Evolutionary conservation across 768 basidiomycete genomes (phyloP), one percentile per base, ranked within the genome.

Genomic region (Terana coerulea): DNA sequence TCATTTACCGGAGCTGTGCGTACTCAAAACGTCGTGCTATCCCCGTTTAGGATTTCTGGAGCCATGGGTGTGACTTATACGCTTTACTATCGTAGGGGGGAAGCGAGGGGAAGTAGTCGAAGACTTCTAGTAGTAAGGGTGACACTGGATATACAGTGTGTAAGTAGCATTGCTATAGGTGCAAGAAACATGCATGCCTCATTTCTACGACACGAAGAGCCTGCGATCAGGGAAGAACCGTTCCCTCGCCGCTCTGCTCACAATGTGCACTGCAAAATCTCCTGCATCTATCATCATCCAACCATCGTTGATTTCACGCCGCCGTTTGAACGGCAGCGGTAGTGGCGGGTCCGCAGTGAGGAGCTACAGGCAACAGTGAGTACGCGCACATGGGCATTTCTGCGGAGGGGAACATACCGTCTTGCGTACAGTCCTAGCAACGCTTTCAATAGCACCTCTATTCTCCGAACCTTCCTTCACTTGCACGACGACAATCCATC

Each of bases 241-340:
- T 56, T 84, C 78, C 54, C 80, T 72, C 22, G 85, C 84, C 24
- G 77, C 74, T 51, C 68, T 77, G 68, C 84, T 86, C 52, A 91
- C 58, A 41, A 93, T 72, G 62, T 93, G 90, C 19, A 92, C 81
- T 0, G 83, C 90, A 72, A 90, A 87, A 40, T 81, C 75, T 26
- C 89, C 89, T 6, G 80, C 86, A 63, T 93, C 90, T 41, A 93
- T 70, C 82, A 92, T 81, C 2, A 84, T 86, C 91, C 90, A 93
- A 22, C 86, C 88, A 47, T 84, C 83, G 56, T 78, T 75, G 52
- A 75, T 73, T 25, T 77, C 72, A 29, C 77, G 76, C 61, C 81
- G 82, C 26, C 78, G 72, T 52, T 88, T 89, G 17, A 80, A 78
- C 3, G 85, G 80, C 11, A 91, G 70, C 12, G 72, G 63, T 26